Evolutionary conservation across 129 eudicot species (phyloP).

Genomic region (Oenanthe sinensis): DNA sequence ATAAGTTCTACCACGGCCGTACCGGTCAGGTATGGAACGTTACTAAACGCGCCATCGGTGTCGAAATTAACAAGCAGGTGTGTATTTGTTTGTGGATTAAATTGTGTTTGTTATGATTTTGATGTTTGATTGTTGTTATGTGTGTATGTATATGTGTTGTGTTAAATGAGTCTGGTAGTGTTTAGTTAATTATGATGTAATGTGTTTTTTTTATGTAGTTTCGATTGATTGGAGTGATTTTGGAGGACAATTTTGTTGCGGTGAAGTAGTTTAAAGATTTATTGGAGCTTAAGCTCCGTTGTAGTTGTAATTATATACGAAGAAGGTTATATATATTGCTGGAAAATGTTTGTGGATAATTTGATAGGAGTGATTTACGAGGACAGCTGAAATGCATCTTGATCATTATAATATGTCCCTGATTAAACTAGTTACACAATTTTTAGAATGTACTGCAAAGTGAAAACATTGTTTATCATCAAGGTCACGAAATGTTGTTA

Average conservation of each 20-base stretch:
- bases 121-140: neutral
- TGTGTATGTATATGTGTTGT: neutral
- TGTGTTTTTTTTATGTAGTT: too few species aligned
- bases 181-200: neutral
- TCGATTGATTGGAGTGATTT: too few species aligned
- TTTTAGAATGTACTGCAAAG: too few species aligned
- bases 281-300: neutral
- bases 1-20: slow-evolving; percentile 53
- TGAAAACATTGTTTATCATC: too few species aligned
- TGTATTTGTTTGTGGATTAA: neutral
- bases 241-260: neutral
- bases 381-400: neutral
- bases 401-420: neutral
- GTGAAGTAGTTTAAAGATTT: neutral
- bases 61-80: slow-evolving; percentile 53
- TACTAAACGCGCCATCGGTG: slow-evolving; percentile 54
- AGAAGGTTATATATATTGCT: too few species aligned
- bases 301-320: too few species aligned
- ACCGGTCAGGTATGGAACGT: slow-evolving; percentile 54
- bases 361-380: neutral
- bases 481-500: too few species aligned
- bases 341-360: neutral
- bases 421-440: neutral
- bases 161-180: neutral
- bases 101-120: neutral